Evolutionary conservation across 306 rosid genomes (phyloP).

Genomic region (Inga leiocalycina): DNA sequence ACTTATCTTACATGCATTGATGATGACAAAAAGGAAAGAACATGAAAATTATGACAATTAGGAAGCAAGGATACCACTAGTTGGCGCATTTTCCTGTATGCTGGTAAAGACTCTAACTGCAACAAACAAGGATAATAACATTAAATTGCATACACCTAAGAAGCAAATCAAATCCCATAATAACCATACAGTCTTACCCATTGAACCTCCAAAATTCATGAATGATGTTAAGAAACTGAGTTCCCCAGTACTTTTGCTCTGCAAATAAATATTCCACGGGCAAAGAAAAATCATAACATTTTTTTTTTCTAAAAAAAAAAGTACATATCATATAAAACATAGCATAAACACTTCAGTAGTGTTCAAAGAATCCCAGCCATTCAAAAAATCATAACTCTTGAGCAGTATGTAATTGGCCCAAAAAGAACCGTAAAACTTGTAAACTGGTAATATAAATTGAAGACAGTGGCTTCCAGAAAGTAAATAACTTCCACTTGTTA

Average conservation of each 20-base stretch:
- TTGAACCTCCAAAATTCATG: conserved; percentile 89
- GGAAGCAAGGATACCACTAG: conserved; percentile 74
- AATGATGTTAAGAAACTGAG: conserved; percentile 94
- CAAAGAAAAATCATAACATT: not conserved
- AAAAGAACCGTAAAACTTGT: conserved; percentile 16
- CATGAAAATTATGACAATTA: conserved; percentile 20
- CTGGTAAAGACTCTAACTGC: conserved; percentile 94
- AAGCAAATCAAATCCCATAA: conserved; percentile 20
- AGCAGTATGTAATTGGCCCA: conserved; percentile 21
- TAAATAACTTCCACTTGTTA: conserved; percentile 11
- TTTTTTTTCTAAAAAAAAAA: not conserved
- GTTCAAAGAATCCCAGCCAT: conserved; percentile 17
- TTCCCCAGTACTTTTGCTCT: conserved; percentile 96
- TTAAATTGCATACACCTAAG: conserved; percentile 14
- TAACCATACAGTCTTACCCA: conserved; percentile 61
- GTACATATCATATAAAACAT: conserved; percentile 19
- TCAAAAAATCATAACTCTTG: conserved; percentile 5
- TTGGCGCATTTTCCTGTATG: conserved; percentile 88
- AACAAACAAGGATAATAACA: conserved; percentile 32
- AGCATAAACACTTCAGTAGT: conserved; percentile 30
- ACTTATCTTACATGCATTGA: conserved; percentile 7
- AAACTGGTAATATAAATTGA: conserved; percentile 17
- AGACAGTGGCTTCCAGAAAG: not conserved
- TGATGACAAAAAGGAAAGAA: conserved; percentile 10
- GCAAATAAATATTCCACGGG: conserved; percentile 34